phyloP scores from a whole-genome alignment of 495 filamentous ascomycete species.

The Arthonia radiata region DNA sequence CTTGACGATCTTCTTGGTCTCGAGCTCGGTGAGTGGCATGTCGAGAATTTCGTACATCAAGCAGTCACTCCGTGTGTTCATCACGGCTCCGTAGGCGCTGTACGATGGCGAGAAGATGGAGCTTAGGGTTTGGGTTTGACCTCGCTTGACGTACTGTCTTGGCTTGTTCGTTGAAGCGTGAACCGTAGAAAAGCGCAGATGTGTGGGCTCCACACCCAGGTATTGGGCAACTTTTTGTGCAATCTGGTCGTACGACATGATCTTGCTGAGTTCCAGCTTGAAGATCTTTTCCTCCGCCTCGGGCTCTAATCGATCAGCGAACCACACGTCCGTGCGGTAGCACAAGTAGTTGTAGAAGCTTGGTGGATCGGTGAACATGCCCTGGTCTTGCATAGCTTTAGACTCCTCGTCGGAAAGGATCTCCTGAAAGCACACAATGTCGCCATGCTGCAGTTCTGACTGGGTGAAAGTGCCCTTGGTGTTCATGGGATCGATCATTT shows the following conservation, averaged over 20 bases:
- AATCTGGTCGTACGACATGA: constrained; percentile 76
- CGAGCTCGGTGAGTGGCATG: constrained; percentile 74
- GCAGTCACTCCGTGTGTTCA: constrained; percentile 45
- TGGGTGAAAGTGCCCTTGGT: constrained; percentile 65
- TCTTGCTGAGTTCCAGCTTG: constrained; percentile 50
- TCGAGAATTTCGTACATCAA: constrained; percentile 84
- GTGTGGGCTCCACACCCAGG: constrained; percentile 52
- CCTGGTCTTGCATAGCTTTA: constrained; percentile 14
- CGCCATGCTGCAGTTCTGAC: constrained; percentile 89
- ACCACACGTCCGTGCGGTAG: constrained; percentile 51
- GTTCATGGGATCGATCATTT: constrained; percentile 90
- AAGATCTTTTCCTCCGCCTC: constrained; percentile 32
- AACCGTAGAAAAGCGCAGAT: constrained; percentile 74
- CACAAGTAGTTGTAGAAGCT: constrained; percentile 82
- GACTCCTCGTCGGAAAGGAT: constrained; percentile 34
- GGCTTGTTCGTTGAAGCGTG: constrained; percentile 47
- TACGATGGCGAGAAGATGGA: constrained; percentile 48
- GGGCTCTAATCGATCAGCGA: constrained; percentile 29
- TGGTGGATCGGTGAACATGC: constrained; percentile 37
- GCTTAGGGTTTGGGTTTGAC: constrained; percentile 33
- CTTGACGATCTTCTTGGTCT: constrained; percentile 67
- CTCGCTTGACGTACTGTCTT: constrained; percentile 51
- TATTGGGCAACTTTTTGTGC: constrained; percentile 66
- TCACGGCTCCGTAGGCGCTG: constrained; percentile 21
- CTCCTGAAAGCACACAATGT: constrained; percentile 86